phyloP scores from a whole-genome alignment of 192 early-diverging fungal species.

The Gigaspora rosea region DNA sequence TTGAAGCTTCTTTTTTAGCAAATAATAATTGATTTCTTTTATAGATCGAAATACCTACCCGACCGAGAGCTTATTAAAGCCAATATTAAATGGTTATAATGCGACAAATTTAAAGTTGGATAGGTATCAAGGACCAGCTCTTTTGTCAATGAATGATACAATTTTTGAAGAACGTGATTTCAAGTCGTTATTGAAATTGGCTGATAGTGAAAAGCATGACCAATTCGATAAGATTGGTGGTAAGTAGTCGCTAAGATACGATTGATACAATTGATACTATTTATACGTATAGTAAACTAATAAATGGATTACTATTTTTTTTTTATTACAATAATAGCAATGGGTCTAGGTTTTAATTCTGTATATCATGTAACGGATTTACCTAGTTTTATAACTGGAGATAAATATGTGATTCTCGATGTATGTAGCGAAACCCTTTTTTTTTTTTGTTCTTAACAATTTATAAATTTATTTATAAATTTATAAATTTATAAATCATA shows the following conservation, averaged over 20 bases:
- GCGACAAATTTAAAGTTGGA: conserved; percentile 13
- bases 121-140: conserved; percentile 35
- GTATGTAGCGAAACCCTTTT: too few relatives aligned
- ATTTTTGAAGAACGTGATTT: conserved; percentile 31
- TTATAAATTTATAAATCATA: too few relatives aligned
- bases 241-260: neutral
- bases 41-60: neutral
- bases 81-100: neutral
- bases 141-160: conserved; percentile 31
- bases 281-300: too few relatives aligned
- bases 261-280: too few relatives aligned
- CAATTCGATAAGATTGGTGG: conserved; percentile 8
- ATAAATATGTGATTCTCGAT: conserved; percentile 38
- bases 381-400: conserved; percentile 38
- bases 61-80: neutral
- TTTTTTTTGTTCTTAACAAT: too few relatives aligned
- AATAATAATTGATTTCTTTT: too few relatives aligned
- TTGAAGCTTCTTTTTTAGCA: too few relatives aligned
- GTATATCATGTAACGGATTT: conserved; percentile 46
- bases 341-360: conserved; percentile 9
- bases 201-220: conserved; percentile 33
- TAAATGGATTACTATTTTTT: neutral
- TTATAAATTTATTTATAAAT: too few relatives aligned
- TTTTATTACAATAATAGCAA: neutral
- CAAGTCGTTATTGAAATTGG: conserved; percentile 22